Evolutionary conservation across 2,329 filamentous ascomycete species (phyloP).

Genomic region (Cercospora sesami): DNA sequence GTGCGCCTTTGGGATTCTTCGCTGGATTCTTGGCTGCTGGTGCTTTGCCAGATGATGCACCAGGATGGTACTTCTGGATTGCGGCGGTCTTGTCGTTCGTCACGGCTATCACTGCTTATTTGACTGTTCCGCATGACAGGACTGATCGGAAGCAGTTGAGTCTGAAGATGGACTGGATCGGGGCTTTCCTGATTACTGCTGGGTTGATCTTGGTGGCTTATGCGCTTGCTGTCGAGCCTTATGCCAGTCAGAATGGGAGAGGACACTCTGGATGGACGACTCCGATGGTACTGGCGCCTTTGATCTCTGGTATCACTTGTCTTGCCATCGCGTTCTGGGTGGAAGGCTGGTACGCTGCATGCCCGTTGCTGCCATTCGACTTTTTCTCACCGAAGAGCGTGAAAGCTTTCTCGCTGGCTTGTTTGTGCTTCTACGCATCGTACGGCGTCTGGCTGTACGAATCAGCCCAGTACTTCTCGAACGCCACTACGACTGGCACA

Average conservation of each 20-base stretch:
- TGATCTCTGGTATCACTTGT: slow-evolving; percentile 33
- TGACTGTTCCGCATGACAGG: slow-evolving; percentile 38
- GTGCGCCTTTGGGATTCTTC: slow-evolving; percentile 42
- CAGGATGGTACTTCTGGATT: slow-evolving; percentile 41
- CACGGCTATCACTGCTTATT: slow-evolving; percentile 35
- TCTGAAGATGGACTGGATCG: slow-evolving; percentile 42
- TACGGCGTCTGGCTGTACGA: slow-evolving; percentile 40
- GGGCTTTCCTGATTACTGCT: slow-evolving; percentile 38
- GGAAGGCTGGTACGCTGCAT: slow-evolving; percentile 38
- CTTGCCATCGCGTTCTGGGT: slow-evolving; percentile 36
- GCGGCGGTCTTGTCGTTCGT: slow-evolving; percentile 34
- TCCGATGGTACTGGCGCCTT: slow-evolving; percentile 35
- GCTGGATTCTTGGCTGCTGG: slow-evolving; percentile 39
- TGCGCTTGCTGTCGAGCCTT: slow-evolving; percentile 39
- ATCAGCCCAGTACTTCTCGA: slow-evolving; percentile 33
- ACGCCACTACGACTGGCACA: slow-evolving; percentile 22
- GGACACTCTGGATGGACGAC: slow-evolving; percentile 30
- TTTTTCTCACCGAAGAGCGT: slow-evolving; percentile 39
- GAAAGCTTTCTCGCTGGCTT: slow-evolving; percentile 38
- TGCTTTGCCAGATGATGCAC: slow-evolving; percentile 30
- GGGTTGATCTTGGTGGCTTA: slow-evolving; percentile 40
- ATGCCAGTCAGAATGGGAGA: slow-evolving; percentile 24
- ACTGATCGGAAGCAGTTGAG: slow-evolving; percentile 35
- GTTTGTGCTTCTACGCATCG: slow-evolving; percentile 41
- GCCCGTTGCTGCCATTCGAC: slow-evolving; percentile 40